phyloP scores from a whole-genome alignment of 2,329 filamentous ascomycete species.

The Aureobasidium lini region DNA sequence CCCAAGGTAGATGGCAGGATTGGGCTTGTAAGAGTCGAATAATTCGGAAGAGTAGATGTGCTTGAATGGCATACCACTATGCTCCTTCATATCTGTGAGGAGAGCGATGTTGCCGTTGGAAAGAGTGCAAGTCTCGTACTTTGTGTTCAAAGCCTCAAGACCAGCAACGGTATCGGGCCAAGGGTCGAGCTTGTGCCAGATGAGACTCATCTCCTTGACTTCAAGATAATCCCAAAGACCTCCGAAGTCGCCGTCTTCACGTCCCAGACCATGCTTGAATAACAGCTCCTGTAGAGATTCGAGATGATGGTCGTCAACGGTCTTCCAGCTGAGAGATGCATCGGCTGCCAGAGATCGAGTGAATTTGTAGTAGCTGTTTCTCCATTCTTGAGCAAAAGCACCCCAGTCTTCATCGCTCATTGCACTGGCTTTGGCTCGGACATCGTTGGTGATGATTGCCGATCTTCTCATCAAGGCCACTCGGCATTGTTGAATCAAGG shows the following conservation, averaged over 20 bases:
- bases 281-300: constrained; percentile 56
- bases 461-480: constrained; percentile 40
- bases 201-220: constrained; percentile 41
- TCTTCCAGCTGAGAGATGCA: constrained; percentile 48
- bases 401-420: constrained; percentile 55
- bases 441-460: constrained; percentile 37
- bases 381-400: constrained; percentile 63
- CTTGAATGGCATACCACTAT: constrained; percentile 55
- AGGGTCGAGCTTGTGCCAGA: constrained; percentile 65
- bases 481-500: constrained; percentile 47
- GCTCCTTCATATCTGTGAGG: constrained; percentile 55
- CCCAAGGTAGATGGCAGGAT: constrained; percentile 59
- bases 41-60: constrained; percentile 59
- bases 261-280: constrained; percentile 32
- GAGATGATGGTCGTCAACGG: constrained; percentile 65
- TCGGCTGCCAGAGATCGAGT: constrained; percentile 46
- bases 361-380: constrained; percentile 45
- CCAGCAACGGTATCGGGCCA: constrained; percentile 60
- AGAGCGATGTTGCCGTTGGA: constrained; percentile 67
- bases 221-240: constrained; percentile 49
- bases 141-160: constrained; percentile 44
- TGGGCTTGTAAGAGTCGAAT: constrained; percentile 70
- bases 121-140: constrained; percentile 56
- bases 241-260: constrained; percentile 15
- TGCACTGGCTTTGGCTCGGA: constrained; percentile 42